These are phyloP conservation scores for Mrakia frigida DNA, from an alignment of 768 basidiomycete species.

Conservation along the genomic window DNA sequence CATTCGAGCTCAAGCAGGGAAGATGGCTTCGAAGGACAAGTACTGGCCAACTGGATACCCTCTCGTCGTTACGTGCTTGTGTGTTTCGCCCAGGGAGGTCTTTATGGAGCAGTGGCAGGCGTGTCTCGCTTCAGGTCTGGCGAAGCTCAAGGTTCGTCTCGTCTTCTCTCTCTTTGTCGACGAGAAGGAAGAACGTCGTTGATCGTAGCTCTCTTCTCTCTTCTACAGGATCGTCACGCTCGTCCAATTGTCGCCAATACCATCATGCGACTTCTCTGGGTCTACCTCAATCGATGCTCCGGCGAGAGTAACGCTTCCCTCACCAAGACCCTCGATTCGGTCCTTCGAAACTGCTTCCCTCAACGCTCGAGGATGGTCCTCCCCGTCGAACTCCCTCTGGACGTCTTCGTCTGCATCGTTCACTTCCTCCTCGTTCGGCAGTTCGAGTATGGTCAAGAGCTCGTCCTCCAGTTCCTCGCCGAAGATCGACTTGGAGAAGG, in stretches of 20 bases:
- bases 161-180: slow-evolving; percentile 25
- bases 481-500: slow-evolving; percentile 27
- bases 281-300: slow-evolving; percentile 88
- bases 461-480: slow-evolving; percentile 66
- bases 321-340: slow-evolving; percentile 67
- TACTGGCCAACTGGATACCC: slow-evolving; percentile 88
- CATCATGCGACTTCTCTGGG: slow-evolving; percentile 78
- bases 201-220: not conserved
- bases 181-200: not conserved
- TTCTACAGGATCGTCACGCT: slow-evolving; percentile 48
- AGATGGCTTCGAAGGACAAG: slow-evolving; percentile 61
- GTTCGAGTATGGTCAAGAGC: slow-evolving; percentile 75
- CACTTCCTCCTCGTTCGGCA: slow-evolving; percentile 80
- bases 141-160: slow-evolving; percentile 68
- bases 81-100: slow-evolving; percentile 77
- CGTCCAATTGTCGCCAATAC: slow-evolving; percentile 66
- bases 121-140: slow-evolving; percentile 65
- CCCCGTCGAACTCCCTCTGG: slow-evolving; percentile 68
- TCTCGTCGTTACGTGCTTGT: slow-evolving; percentile 71
- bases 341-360: slow-evolving; percentile 76
- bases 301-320: slow-evolving; percentile 69
- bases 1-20: slow-evolving; percentile 55
- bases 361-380: slow-evolving; percentile 57
- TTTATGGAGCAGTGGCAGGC: slow-evolving; percentile 75
- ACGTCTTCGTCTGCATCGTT: slow-evolving; percentile 68